Evolutionary conservation across 1,139 yeast species (phyloP).

Genomic region (Debaryomyces subglobosus): DNA sequence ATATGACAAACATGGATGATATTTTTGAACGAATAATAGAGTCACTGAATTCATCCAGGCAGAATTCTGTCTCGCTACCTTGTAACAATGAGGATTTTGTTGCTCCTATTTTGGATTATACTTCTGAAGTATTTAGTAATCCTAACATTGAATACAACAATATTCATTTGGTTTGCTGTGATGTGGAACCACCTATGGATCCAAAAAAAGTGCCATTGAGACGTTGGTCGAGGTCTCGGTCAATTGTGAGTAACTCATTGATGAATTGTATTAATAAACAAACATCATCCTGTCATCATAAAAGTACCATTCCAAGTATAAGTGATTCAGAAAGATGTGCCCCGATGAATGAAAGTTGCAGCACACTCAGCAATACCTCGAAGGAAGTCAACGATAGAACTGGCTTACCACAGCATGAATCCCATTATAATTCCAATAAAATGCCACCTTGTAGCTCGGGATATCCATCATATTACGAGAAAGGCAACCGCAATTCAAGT

Average conservation of each 20-base stretch:
- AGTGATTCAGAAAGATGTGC: not conserved
- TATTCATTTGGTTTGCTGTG: slow-evolving; percentile 27
- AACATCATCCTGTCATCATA: not conserved
- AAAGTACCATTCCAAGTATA: not conserved
- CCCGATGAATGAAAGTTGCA: not conserved
- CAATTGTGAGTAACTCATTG: slow-evolving; percentile 24
- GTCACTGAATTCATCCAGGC: not conserved
- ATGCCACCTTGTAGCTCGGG: not conserved
- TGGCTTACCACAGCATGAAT: not conserved
- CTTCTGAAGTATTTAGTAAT: slow-evolving; percentile 29
- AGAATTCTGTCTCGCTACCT: slow-evolving; percentile 20
- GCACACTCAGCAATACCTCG: not conserved
- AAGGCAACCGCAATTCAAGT: not conserved
- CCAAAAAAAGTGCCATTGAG: slow-evolving; percentile 1
- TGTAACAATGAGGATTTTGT: slow-evolving; percentile 28
- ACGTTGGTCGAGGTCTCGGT: slow-evolving; percentile 18
- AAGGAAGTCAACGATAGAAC: not conserved
- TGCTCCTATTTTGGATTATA: slow-evolving; percentile 30
- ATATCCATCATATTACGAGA: not conserved
- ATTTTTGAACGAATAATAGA: slow-evolving; percentile 12
- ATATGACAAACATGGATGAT: slow-evolving; percentile 11
- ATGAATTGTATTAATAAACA: slow-evolving; percentile 19
- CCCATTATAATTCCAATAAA: not conserved
- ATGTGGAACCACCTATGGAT: slow-evolving; percentile 3
- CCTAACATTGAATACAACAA: slow-evolving; percentile 26